Conservation (phyloP, 2,329 filamentous ascomycete genomes). For the Trichoderma afroharzianum region DNA sequence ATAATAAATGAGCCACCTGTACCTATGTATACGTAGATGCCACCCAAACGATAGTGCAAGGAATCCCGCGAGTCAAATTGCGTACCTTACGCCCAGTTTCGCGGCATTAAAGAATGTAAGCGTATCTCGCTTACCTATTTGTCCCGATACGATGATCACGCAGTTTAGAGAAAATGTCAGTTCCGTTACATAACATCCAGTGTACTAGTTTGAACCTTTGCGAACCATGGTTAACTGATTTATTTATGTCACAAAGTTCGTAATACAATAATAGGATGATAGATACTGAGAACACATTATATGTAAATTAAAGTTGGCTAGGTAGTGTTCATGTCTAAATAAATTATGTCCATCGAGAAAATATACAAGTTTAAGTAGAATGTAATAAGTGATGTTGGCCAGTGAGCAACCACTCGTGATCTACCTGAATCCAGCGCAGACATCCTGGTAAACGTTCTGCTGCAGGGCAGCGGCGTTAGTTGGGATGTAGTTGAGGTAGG, state of each 20-base stretch:
- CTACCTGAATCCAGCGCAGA: constrained; percentile 22
- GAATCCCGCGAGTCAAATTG: too few relatives aligned
- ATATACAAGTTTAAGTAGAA: neutral
- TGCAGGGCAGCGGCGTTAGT: constrained; percentile 25
- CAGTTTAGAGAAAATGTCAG: too few relatives aligned
- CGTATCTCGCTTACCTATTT: too few relatives aligned
- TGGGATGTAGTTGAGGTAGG: constrained; percentile 22
- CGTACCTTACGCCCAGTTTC: too few relatives aligned
- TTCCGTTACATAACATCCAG: neutral
- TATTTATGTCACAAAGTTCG: neutral
- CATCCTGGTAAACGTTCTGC: constrained; percentile 27
- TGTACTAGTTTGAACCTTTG: neutral
- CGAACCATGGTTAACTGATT: neutral
- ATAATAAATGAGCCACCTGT: too few relatives aligned
- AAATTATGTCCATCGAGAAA: neutral
- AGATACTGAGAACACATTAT: neutral
- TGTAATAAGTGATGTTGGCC: neutral
- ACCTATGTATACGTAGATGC: too few relatives aligned
- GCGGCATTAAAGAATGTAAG: too few relatives aligned
- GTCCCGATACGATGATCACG: too few relatives aligned
- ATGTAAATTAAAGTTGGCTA: neutral
- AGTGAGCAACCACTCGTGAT: too few relatives aligned
- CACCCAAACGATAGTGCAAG: too few relatives aligned
- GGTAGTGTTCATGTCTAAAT: neutral
- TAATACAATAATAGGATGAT: neutral